Percentiles rank a stretch among this genome's conserved stretches.
These are phyloP conservation scores for Fusarium brevicatenulatum DNA, from an alignment of 2,329 filamentous ascomycete species.

Conservation along the genomic window DNA sequence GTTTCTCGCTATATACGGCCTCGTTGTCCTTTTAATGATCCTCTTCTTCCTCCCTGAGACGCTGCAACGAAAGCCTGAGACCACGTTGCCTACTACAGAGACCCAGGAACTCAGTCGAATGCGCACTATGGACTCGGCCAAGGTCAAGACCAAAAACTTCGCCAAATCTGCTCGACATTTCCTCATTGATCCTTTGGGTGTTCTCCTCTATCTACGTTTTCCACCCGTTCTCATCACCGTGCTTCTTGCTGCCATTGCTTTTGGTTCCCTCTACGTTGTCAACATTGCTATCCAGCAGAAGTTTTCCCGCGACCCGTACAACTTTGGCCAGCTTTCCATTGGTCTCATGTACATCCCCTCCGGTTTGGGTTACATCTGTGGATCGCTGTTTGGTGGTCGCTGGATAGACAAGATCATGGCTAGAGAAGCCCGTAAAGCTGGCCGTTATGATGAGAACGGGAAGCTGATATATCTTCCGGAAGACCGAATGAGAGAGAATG, in stretches of 20 bases:
- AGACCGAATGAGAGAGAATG: slow-evolving; percentile 85
- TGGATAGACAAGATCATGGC: slow-evolving; percentile 88
- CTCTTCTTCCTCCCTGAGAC: slow-evolving; percentile 74
- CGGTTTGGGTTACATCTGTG: slow-evolving; percentile 76
- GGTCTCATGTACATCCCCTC: slow-evolving; percentile 82
- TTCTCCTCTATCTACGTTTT: slow-evolving; percentile 77
- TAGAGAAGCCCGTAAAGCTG: slow-evolving; percentile 75
- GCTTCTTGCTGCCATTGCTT: slow-evolving; percentile 78
- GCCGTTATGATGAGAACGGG: slow-evolving; percentile 73
- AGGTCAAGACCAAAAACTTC: slow-evolving; percentile 64
- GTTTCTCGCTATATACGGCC: slow-evolving; percentile 79
- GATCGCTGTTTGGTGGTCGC: slow-evolving; percentile 74
- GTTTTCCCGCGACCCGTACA: slow-evolving; percentile 74
- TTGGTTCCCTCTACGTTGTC: slow-evolving; percentile 78
- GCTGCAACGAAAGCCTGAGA: slow-evolving; percentile 51
- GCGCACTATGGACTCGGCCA: slow-evolving; percentile 70
- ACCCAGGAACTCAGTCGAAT: slow-evolving; percentile 54
- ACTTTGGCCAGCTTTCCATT: slow-evolving; percentile 73
- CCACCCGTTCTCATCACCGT: slow-evolving; percentile 78
- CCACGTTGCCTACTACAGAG: neutral
- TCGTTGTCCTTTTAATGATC: slow-evolving; percentile 63
- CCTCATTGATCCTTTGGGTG: slow-evolving; percentile 77
- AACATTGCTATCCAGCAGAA: slow-evolving; percentile 81
- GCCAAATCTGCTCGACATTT: slow-evolving; percentile 65
- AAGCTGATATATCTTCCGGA: slow-evolving; percentile 76